phyloP scores from a whole-genome alignment of 495 filamentous ascomycete genomes.

The Penicillium simplicissimum region DNA sequence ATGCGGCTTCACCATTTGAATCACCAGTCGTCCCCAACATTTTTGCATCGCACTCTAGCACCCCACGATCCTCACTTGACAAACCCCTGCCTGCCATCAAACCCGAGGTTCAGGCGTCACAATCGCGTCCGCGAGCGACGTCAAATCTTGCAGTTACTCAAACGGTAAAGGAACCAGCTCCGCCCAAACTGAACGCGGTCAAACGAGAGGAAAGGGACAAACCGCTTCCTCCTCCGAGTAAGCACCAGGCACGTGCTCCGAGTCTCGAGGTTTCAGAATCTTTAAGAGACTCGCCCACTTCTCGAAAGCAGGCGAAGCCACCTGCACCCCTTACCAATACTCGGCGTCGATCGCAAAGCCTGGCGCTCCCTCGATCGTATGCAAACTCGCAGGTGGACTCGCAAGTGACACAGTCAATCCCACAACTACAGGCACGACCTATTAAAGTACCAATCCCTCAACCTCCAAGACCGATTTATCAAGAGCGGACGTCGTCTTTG shows the following conservation, averaged over 20 bases:
- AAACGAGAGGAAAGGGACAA: background rate
- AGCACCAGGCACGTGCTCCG: background rate
- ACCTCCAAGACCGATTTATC: background rate
- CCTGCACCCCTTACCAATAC: background rate
- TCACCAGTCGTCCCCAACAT: constrained; percentile 15
- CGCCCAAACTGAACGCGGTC: too few relatives aligned
- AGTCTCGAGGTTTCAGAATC: background rate
- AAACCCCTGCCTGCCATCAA: constrained; percentile 29
- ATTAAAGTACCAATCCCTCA: background rate
- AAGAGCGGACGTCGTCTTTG: constrained; percentile 3
- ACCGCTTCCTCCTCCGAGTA: background rate
- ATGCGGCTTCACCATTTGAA: constrained; percentile 17
- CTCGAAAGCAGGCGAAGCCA: background rate
- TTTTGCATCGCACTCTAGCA: constrained; percentile 16
- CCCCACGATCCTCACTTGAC: constrained; percentile 24
- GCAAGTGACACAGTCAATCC: background rate
- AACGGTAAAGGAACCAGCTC: background rate
- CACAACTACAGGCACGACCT: background rate
- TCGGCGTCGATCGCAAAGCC: background rate
- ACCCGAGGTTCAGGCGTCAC: constrained; percentile 10
- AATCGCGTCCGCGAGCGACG: constrained; percentile 4
- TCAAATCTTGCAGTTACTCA: constrained; percentile 5
- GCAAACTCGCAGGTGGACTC: background rate
- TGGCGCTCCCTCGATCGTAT: background rate
- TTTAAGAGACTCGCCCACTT: background rate